Evolutionary conservation across 768 basidiomycete genomes (phyloP), one percentile per base, ranked within the genome.

Genomic region (Lactarius evosmus): DNA sequence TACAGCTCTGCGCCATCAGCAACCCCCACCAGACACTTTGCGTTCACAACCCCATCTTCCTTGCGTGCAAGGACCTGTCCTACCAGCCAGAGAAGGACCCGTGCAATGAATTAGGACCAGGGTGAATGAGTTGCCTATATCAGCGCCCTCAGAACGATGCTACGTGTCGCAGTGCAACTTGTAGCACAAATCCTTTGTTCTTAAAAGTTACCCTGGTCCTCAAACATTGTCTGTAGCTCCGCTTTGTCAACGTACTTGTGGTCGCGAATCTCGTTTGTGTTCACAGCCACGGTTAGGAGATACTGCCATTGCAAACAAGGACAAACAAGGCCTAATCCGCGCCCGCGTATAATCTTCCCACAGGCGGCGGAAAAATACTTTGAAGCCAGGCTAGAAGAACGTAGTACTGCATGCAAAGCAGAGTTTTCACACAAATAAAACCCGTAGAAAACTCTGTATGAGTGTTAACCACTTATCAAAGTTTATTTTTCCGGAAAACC

Each of bases 91-190:
- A 98, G 81, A 76, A 96, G 96, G 73, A 98, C 94, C 4, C 95
- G 85, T 2, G 94, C 95, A 71, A 99, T 98, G 33, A 98, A 85
- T 75, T 95, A 92, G 85, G 98, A 99, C 97, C 97, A 99, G 95
- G 7, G 97, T 99, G 75, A 99, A 98, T 2, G 83, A 84, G 74
- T 92, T 92, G 61, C 76, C 93, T 95, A 70, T 4, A 7, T 61
- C 12, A 60, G 62, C 38, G 16, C 53, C 50, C n/a, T 40, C 38
- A 63, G 58, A 27, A 58, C 22, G 36, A 36, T 25, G n/a, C n/a
- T n/a, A n/a, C n/a, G 14, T 56, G 27, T 19, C 44, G n/a, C n/a
- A n/a, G n/a, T n/a, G n/a, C n/a, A n/a, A n/a, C n/a, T 17, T 17
- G 50, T 63, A 51, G 36, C 46, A 44, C 36, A 25, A 33, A 34